These are phyloP conservation scores for Dalbergia cultrata DNA, from an alignment of 306 rosid species.

Conservation along the genomic window DNA sequence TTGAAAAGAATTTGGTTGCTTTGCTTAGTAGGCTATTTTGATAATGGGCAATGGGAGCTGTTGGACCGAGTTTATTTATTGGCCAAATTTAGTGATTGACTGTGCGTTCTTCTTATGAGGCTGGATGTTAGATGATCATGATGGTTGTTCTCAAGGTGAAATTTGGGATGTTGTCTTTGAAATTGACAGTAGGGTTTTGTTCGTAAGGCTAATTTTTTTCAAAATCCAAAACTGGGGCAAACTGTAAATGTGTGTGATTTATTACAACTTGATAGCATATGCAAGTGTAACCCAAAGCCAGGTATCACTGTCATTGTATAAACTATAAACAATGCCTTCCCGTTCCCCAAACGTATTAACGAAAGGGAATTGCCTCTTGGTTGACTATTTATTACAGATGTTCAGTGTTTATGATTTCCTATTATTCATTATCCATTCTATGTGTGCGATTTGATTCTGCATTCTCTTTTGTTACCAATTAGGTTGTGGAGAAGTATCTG, in stretches of 20 bases:
- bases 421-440: not conserved
- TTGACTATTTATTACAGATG: not conserved
- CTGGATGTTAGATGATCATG: slow-evolving; percentile 1
- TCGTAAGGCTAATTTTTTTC: not conserved
- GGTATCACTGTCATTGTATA: not conserved
- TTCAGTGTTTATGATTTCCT: slow-evolving; percentile 16
- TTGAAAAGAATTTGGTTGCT: slow-evolving; percentile 14
- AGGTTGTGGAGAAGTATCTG: slow-evolving; percentile 18
- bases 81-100: not conserved
- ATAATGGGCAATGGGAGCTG: not conserved
- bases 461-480: not conserved
- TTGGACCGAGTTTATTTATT: not conserved
- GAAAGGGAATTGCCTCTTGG: slow-evolving; percentile 27
- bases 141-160: not conserved
- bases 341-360: not conserved
- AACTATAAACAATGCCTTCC: slow-evolving; percentile 12
- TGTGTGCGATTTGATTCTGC: slow-evolving; percentile 20
- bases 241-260: slow-evolving; percentile 4
- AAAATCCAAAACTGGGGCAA: not conserved
- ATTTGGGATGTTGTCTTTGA: not conserved
- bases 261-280: not conserved
- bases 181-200: not conserved
- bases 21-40: slow-evolving; percentile 22
- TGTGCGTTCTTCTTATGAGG: not conserved
- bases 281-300: not conserved